Evolutionary conservation across 805 yeast genomes (phyloP).

Genomic region (Isabelozyma pseudorhagii): DNA sequence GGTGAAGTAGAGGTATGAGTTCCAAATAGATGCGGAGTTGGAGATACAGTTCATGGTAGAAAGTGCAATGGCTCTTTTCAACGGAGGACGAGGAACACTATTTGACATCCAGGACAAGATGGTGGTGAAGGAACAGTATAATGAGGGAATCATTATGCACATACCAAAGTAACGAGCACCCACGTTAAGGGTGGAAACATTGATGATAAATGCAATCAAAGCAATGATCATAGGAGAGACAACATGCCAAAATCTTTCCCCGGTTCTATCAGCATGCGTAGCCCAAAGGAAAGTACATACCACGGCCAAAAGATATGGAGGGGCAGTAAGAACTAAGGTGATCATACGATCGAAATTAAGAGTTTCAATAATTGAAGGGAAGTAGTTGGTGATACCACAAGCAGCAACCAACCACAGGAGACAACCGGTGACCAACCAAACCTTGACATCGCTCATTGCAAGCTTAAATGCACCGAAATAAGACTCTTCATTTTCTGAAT

Average conservation of each 20-base stretch:
- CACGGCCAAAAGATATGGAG: constrained; percentile 55
- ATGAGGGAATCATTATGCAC: constrained; percentile 56
- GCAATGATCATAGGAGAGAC: constrained; percentile 40
- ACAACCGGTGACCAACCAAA: constrained; percentile 46
- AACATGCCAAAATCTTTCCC: constrained; percentile 53
- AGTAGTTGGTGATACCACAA: constrained; percentile 59
- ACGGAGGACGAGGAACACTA: constrained; percentile 55
- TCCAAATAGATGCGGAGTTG: constrained; percentile 57
- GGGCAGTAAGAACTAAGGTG: constrained; percentile 57
- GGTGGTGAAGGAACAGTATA: constrained; percentile 52
- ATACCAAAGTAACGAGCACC: constrained; percentile 60
- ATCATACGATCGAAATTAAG: constrained; percentile 48
- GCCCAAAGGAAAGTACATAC: constrained; percentile 51
- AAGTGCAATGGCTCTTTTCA: constrained; percentile 56
- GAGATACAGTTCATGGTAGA: constrained; percentile 56
- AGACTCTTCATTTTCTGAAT: constrained; percentile 30
- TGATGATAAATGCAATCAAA: constrained; percentile 44
- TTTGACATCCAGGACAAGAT: constrained; percentile 56
- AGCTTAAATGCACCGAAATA: constrained; percentile 33
- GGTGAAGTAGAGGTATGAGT: constrained; percentile 48
- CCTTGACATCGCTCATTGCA: constrained; percentile 39
- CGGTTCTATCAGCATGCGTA: constrained; percentile 52
- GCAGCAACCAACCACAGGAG: constrained; percentile 52
- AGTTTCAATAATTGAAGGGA: constrained; percentile 59
- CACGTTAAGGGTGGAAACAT: constrained; percentile 48